Conservation (phyloP, 257 asterid genomes). For the Agastache rugosa region DNA sequence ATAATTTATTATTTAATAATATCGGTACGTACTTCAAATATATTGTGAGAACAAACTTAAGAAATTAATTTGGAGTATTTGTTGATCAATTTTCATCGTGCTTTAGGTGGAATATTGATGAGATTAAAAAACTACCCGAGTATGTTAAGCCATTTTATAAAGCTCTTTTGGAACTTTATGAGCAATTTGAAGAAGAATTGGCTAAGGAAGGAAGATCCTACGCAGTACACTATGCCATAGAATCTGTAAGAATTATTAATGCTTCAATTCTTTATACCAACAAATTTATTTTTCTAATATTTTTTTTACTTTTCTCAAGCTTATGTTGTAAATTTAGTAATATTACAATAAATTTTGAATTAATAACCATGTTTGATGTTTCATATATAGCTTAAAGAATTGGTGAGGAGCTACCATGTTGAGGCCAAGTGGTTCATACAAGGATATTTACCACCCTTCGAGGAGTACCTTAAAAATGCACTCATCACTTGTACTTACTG, state of each 20-base stretch:
- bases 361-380: too few relatives aligned
- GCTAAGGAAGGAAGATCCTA: constrained; percentile 12
- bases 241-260: background rate
- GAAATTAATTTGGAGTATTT: too few relatives aligned
- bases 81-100: background rate
- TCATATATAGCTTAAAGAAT: constrained; percentile 28
- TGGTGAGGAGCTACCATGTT: constrained; percentile 14
- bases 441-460: constrained; percentile 29
- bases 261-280: background rate
- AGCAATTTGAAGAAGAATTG: constrained; percentile 16
- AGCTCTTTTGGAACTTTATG: constrained; percentile 1
- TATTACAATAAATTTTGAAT: background rate
- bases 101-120: background rate
- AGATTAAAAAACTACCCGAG: background rate
- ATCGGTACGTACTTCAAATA: too few relatives aligned
- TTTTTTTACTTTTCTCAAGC: too few relatives aligned
- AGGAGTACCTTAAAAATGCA: constrained; percentile 21
- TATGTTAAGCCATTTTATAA: background rate
- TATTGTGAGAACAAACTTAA: too few relatives aligned
- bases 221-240: background rate
- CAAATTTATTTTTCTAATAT: too few relatives aligned
- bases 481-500: constrained; percentile 1
- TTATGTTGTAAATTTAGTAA: background rate
- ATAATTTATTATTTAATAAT: too few relatives aligned
- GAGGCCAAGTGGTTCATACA: constrained; percentile 32